Evolutionary conservation across 73 alveolate species (phyloP).

Genomic region (Symbiodinium pilosum): DNA sequence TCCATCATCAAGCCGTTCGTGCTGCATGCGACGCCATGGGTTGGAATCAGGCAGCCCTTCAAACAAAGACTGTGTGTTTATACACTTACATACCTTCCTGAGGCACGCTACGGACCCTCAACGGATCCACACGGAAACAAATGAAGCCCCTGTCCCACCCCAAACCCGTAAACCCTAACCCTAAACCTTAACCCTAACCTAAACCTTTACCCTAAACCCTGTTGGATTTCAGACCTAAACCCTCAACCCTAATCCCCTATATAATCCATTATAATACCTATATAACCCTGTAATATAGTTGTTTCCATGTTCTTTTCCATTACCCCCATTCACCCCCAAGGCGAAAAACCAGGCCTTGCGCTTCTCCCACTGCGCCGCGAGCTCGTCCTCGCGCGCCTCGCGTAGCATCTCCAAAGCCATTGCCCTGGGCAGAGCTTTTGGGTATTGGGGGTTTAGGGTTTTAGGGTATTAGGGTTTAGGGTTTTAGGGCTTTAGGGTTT

Average conservation of each 20-base stretch:
- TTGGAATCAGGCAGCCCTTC: too few relatives aligned
- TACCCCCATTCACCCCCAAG: not conserved
- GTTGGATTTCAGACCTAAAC: too few relatives aligned
- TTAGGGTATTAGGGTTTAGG: not conserved
- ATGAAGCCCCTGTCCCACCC: too few relatives aligned
- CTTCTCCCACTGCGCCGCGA: conserved; percentile 64
- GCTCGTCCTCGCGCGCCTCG: conserved; percentile 17
- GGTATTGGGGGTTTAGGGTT: not conserved
- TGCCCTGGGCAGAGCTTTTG: not conserved
- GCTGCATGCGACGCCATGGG: too few relatives aligned
- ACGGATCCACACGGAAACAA: too few relatives aligned
- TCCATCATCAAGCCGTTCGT: too few relatives aligned
- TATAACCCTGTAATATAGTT: too few relatives aligned
- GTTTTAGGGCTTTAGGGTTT: not conserved
- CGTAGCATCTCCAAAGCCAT: conserved; percentile 63
- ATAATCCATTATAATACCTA: too few relatives aligned
- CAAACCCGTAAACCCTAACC: not conserved
- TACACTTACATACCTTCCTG: too few relatives aligned
- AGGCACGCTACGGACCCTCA: too few relatives aligned
- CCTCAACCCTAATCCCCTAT: not conserved
- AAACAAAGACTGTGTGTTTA: too few relatives aligned
- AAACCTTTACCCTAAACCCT: not conserved
- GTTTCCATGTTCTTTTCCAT: too few relatives aligned
- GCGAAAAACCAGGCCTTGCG: conserved; percentile 31
- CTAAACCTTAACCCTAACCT: not conserved